Evolutionary conservation across 306 rosid species (phyloP).

Genomic region (Lathyrus sativus): DNA sequence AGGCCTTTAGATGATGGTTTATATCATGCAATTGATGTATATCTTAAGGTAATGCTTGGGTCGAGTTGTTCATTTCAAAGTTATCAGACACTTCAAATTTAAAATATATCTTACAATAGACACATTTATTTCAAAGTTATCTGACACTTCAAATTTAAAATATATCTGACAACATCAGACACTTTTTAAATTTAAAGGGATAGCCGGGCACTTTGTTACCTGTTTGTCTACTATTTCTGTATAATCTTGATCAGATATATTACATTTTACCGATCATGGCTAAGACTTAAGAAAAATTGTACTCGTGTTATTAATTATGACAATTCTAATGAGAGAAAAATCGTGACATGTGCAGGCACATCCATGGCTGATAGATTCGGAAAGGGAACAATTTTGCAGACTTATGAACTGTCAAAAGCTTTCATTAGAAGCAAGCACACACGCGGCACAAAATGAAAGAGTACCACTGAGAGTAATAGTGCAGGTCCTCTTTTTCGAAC

Average conservation of each 20-base stretch:
- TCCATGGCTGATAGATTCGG: constrained; percentile 82
- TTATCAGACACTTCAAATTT: not conserved
- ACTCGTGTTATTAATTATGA: not conserved
- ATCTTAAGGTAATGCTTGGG: constrained; percentile 61
- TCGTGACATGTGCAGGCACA: constrained; percentile 61
- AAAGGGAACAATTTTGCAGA: constrained; percentile 83
- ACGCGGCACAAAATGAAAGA: constrained; percentile 86
- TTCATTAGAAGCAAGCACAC: constrained; percentile 81
- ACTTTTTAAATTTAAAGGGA: not conserved
- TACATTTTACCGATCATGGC: too few species aligned
- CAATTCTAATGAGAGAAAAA: constrained; percentile 20
- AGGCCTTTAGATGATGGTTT: constrained; percentile 77
- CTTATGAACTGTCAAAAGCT: constrained; percentile 85
- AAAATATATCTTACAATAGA: not conserved
- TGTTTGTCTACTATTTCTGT: too few species aligned
- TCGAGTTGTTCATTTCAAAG: not conserved
- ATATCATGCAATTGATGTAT: constrained; percentile 85
- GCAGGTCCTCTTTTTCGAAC: constrained; percentile 83
- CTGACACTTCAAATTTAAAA: too few species aligned
- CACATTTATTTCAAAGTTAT: not conserved
- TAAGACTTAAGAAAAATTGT: not conserved
- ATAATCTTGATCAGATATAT: too few species aligned
- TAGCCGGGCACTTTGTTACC: too few species aligned
- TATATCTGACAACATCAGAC: not conserved
- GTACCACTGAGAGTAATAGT: constrained; percentile 79